These are phyloP conservation scores for Craterostigma plantagineum DNA, from an alignment of 257 asterid species.

Conservation along the genomic window DNA sequence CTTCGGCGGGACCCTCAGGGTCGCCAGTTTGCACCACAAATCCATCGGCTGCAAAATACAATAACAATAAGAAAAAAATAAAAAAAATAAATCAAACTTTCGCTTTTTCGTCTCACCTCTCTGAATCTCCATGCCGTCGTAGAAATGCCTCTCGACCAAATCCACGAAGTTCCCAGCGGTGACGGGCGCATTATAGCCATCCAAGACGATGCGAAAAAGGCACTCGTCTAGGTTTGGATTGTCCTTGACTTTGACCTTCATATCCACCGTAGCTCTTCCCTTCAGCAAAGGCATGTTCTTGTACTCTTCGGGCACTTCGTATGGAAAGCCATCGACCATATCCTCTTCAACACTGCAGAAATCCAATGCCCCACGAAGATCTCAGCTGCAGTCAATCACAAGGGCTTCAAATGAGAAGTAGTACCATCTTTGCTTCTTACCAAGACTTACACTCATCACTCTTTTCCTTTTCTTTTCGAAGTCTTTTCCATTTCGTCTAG, in stretches of 20 bases:
- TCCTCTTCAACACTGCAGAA: constrained; percentile 99
- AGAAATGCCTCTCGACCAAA: constrained; percentile 88
- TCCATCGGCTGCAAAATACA: constrained; percentile 69
- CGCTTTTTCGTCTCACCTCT: constrained; percentile 33
- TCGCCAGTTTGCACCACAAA: constrained; percentile 99
- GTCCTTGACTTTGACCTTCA: constrained; percentile 97
- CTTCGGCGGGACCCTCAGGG: constrained; percentile 99
- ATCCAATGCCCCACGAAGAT: constrained; percentile 99
- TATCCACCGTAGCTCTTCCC: constrained; percentile 93
- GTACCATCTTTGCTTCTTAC: not conserved
- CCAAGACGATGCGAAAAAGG: constrained; percentile 69
- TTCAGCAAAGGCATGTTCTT: constrained; percentile 74
- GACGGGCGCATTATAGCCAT: constrained; percentile 96
- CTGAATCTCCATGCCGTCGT: constrained; percentile 98
- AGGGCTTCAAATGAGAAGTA: constrained; percentile 64
- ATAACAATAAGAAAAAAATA: constrained; percentile 9
- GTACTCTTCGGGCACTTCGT: constrained; percentile 89
- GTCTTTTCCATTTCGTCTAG: too few relatives aligned
- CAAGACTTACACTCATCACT: too few relatives aligned
- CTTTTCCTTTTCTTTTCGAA: too few relatives aligned
- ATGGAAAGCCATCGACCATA: constrained; percentile 96
- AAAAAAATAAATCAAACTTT: not conserved
- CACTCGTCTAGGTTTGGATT: constrained; percentile 72
- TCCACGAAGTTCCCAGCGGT: constrained; percentile 90
- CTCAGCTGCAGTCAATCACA: constrained; percentile 99